Percentiles rank a stretch among this genome's conserved stretches.
Conservation (phyloP, 768 basidiomycete species). For the Mrakia hoshinonis region DNA sequence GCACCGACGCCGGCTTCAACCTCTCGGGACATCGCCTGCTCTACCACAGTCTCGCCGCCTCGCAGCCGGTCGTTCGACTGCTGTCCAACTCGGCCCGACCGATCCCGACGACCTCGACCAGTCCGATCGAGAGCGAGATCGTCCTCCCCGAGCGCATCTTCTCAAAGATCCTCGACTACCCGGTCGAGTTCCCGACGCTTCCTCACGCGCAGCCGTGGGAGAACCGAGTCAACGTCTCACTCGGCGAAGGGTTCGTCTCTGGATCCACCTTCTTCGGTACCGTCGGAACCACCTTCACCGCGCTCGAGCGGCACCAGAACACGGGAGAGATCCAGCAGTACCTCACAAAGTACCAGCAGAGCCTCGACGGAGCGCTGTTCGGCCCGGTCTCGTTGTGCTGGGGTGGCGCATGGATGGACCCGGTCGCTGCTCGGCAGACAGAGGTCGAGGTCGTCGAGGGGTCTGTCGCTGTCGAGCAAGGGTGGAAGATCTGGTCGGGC, state of each 20-base stretch:
- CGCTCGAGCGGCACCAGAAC: not conserved
- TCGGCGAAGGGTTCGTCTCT: not conserved
- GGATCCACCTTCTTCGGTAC: too few relatives aligned
- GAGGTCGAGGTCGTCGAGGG: not conserved
- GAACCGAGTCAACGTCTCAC: not conserved
- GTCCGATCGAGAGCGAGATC: not conserved
- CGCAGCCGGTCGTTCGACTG: not conserved
- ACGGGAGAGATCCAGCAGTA: not conserved
- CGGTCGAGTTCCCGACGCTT: not conserved
- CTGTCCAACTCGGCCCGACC: not conserved
- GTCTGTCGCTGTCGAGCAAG: not conserved
- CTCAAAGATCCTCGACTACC: conserved; percentile 7
- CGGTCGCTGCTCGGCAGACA: not conserved
- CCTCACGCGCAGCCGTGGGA: conserved; percentile 11
- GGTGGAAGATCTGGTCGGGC: not conserved
- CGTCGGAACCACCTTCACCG: not conserved
- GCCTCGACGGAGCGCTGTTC: not conserved
- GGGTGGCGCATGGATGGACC: not conserved
- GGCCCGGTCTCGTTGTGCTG: not conserved
- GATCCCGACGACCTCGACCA: not conserved
- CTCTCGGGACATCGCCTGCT: conserved; percentile 5
- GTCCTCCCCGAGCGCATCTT: conserved; percentile 5
- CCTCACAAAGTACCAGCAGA: conserved; percentile 7
- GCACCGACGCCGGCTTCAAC: conserved; percentile 1
- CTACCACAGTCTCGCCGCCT: conserved; percentile 10